phyloP scores from a whole-genome alignment of 352 stramenopile genomes.

The Saprolegnia parasitica region DNA sequence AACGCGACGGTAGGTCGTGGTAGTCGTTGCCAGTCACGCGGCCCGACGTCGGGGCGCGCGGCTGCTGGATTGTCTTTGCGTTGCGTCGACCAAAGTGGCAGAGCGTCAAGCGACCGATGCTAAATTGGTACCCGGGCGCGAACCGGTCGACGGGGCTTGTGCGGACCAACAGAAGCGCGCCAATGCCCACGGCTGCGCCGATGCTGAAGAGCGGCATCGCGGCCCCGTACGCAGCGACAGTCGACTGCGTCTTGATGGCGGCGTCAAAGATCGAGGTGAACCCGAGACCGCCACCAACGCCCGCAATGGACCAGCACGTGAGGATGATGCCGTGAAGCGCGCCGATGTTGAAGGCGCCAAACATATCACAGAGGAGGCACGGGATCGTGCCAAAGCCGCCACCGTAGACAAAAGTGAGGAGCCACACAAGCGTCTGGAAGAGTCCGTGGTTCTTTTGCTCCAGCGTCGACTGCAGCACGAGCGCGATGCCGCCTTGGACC shows the following conservation, averaged over 20 bases:
- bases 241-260: constrained; percentile 32
- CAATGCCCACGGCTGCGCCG: constrained; percentile 13
- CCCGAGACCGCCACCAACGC: constrained; percentile 58
- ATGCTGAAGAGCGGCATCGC: constrained; percentile 58
- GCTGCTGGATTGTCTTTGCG: no score
- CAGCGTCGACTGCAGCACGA: constrained; percentile 33
- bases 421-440: constrained; percentile 56
- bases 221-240: constrained; percentile 55
- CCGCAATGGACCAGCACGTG: constrained; percentile 52
- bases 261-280: constrained; percentile 49
- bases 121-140: constrained; percentile 28
- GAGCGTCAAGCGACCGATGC: constrained; percentile 2
- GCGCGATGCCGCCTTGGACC: constrained; percentile 39
- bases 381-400: constrained; percentile 71
- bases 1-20: no score
- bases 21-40: no score
- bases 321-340: constrained; percentile 74
- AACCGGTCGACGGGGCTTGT: constrained; percentile 28
- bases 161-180: constrained; percentile 11
- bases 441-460: background rate
- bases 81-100: background rate
- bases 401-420: constrained; percentile 66
- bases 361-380: constrained; percentile 75
- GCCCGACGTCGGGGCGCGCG: no score
- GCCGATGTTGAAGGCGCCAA: constrained; percentile 69